Percentiles rank a stretch among this genome's conserved stretches.
These are phyloP conservation scores for Chionographis japonica DNA, from an alignment of 106 monocot genomes.

Conservation along the genomic window DNA sequence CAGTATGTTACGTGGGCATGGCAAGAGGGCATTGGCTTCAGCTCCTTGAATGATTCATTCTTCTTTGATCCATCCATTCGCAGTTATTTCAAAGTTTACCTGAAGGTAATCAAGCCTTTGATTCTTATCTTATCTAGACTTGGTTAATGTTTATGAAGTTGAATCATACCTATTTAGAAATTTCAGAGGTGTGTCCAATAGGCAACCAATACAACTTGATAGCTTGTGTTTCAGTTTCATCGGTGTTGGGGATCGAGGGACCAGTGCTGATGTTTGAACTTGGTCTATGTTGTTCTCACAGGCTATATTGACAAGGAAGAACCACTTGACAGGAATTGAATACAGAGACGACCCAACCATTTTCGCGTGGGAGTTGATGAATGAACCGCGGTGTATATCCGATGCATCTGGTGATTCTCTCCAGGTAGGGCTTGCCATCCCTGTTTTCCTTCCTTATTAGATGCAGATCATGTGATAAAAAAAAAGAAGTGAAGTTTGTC, in stretches of 20 bases:
- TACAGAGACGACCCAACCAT: conserved; percentile 96
- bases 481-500: too few species aligned
- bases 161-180: too few species aligned
- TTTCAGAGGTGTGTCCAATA: too few species aligned
- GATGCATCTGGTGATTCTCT: conserved; percentile 84
- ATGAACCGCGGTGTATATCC: conserved; percentile 73
- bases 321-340: conserved; percentile 78
- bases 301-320: conserved; percentile 83
- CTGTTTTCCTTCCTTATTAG: background rate
- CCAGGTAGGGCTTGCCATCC: conserved; percentile 42
- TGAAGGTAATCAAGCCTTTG: conserved; percentile 48
- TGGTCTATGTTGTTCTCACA: conserved; percentile 14
- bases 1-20: conserved; percentile 98
- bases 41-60: conserved; percentile 86
- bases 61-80: conserved; percentile 83
- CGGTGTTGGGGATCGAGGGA: background rate
- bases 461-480: too few species aligned
- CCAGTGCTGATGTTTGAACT: background rate
- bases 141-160: too few species aligned
- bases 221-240: background rate
- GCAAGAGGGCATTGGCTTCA: conserved; percentile 79
- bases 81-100: conserved; percentile 76
- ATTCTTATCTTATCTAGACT: background rate
- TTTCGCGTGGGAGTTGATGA: conserved; percentile 97
- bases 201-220: background rate